These are phyloP conservation scores for Xylaria sp. DNA, from an alignment of 495 filamentous ascomycete genomes.

Conservation along the genomic window DNA sequence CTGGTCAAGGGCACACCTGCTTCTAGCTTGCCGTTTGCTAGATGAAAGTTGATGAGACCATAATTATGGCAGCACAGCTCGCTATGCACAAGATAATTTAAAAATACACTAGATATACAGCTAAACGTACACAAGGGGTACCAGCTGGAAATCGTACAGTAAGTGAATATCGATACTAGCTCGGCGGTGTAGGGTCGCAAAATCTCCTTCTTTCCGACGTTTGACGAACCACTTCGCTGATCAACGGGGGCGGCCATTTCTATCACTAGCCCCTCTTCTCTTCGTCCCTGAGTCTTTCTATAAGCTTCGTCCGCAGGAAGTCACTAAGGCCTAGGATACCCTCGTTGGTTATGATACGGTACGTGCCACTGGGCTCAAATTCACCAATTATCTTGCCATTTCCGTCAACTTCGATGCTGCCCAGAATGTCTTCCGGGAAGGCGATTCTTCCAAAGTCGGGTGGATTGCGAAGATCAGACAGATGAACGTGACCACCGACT, in stretches of 20 bases:
- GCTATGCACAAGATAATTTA: background rate
- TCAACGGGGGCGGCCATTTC: background rate
- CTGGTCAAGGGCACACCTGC: background rate
- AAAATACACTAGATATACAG: background rate
- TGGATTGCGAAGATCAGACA: slow-evolving; percentile 81
- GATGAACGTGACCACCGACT: slow-evolving; percentile 86
- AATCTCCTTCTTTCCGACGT: background rate
- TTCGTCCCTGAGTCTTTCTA: slow-evolving; percentile 56
- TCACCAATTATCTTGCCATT: slow-evolving; percentile 72
- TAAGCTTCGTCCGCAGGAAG: slow-evolving; percentile 62
- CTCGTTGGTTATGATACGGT: slow-evolving; percentile 71
- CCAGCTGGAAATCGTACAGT: background rate
- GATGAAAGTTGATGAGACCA: background rate
- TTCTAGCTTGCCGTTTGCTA: too few relatives aligned
- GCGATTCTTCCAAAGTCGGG: slow-evolving; percentile 92
- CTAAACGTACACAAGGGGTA: background rate
- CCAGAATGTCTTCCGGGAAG: slow-evolving; percentile 91
- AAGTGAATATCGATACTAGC: background rate
- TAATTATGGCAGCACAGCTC: background rate
- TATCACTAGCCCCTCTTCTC: slow-evolving; percentile 44
- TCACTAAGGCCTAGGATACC: slow-evolving; percentile 66
- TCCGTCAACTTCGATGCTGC: slow-evolving; percentile 85
- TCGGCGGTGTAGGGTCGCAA: background rate
- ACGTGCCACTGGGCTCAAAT: slow-evolving; percentile 72
- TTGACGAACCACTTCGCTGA: background rate